A percentile compares a stretch with the other conserved stretches of the same genome.
These are phyloP conservation scores for Boletus patriciae DNA, from an alignment of 768 basidiomycete genomes.

Conservation along the genomic window DNA sequence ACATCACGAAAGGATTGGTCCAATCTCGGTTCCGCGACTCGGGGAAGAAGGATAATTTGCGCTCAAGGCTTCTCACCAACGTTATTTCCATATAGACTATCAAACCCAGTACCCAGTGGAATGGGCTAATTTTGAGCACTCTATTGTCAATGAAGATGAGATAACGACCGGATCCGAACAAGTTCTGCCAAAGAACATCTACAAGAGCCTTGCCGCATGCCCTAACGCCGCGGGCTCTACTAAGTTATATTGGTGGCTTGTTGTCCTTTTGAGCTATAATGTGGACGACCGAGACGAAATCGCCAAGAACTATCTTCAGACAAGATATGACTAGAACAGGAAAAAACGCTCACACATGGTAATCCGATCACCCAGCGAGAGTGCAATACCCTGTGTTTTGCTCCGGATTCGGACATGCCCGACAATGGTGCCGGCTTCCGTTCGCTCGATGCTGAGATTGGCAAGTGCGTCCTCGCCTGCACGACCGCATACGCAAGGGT, in stretches of 20 bases:
- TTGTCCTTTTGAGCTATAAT: constrained; percentile 42
- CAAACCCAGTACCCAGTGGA: not conserved
- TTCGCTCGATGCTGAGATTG: constrained; percentile 89
- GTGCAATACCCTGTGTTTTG: constrained; percentile 96
- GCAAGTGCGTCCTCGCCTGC: constrained; percentile 94
- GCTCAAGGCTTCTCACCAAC: not conserved
- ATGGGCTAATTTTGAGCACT: not conserved
- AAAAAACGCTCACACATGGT: constrained; percentile 48
- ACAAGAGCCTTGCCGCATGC: not conserved
- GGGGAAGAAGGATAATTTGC: not conserved
- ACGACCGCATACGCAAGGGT: not conserved
- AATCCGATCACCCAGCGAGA: constrained; percentile 90
- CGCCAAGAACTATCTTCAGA: not conserved
- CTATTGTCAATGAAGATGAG: not conserved
- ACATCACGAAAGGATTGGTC: not conserved
- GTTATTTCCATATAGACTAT: not conserved
- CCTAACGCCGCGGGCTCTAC: not conserved
- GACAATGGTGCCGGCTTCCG: constrained; percentile 75
- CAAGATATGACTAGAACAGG: not conserved
- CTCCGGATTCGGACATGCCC: constrained; percentile 96
- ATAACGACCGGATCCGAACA: not conserved
- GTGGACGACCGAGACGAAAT: not conserved
- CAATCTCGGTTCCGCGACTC: not conserved
- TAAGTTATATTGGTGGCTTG: constrained; percentile 35
- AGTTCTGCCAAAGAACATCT: not conserved